These are phyloP conservation scores for Leishmania arabica DNA, from an alignment of 208 protist species.

Conservation along the genomic window DNA sequence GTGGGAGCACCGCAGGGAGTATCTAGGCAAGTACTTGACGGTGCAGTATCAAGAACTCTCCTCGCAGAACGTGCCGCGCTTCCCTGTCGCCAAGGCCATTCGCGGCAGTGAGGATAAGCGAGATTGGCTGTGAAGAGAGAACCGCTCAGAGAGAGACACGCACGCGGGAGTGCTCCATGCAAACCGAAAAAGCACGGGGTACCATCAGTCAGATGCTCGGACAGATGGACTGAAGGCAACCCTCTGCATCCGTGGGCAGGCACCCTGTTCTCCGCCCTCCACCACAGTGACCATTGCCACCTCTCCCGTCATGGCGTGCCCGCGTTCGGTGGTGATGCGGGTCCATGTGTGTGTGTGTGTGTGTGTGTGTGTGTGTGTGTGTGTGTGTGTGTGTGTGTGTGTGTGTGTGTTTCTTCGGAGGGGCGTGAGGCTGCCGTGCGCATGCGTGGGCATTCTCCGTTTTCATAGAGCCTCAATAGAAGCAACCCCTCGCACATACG, in stretches of 20 bases:
- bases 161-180: background rate
- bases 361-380: too few species aligned
- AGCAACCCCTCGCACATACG: background rate
- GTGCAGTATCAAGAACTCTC: slow-evolving; percentile 90
- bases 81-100: slow-evolving; percentile 83
- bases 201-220: background rate
- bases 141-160: background rate
- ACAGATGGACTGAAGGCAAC: background rate
- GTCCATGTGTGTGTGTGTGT: too few species aligned
- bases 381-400: too few species aligned
- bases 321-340: too few species aligned
- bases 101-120: slow-evolving; percentile 57
- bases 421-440: background rate
- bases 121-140: slow-evolving; percentile 72
- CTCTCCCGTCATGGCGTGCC: background rate
- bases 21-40: slow-evolving; percentile 80
- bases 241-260: too few species aligned
- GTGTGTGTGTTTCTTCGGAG: too few species aligned
- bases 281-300: background rate
- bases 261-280: background rate
- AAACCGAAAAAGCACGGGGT: background rate
- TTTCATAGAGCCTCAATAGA: background rate
- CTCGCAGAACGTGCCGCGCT: slow-evolving; percentile 87
- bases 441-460: background rate
- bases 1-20: slow-evolving; percentile 62